Conservation (phyloP, 495 filamentous ascomycete genomes). For the Penicillium cinerascens region DNA sequence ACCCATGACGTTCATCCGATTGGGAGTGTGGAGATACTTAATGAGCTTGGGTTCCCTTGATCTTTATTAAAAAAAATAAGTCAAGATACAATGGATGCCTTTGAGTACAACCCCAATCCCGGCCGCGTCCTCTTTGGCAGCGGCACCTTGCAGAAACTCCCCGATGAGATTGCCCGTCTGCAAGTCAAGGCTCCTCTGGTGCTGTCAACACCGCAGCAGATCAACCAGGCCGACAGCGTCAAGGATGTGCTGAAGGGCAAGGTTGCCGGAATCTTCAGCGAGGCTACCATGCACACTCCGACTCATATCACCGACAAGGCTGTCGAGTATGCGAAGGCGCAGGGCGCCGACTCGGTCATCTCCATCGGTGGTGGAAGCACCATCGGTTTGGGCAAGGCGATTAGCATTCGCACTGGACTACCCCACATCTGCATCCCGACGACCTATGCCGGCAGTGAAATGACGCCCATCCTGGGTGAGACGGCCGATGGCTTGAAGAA, state of each 20-base stretch:
- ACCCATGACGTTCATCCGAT: conserved; percentile 18
- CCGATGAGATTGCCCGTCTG: conserved; percentile 54
- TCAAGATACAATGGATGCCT: conserved; percentile 46
- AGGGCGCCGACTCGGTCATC: conserved; percentile 51
- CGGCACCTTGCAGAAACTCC: conserved; percentile 57
- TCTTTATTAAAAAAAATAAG: too few relatives aligned
- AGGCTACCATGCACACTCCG: conserved; percentile 69
- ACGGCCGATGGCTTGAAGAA: conserved; percentile 62
- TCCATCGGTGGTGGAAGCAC: conserved; percentile 66
- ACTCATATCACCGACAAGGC: conserved; percentile 60
- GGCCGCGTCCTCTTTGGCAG: conserved; percentile 61
- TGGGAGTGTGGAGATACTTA: conserved; percentile 32
- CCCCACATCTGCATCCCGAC: conserved; percentile 66
- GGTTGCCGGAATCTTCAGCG: conserved; percentile 55
- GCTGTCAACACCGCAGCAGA: conserved; percentile 57
- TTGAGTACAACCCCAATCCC: conserved; percentile 59
- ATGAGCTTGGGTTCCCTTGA: conserved; percentile 12
- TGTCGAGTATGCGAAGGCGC: conserved; percentile 46
- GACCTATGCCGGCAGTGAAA: conserved; percentile 67
- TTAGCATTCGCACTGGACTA: conserved; percentile 60
- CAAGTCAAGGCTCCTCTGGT: conserved; percentile 54
- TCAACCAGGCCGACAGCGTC: conserved; percentile 47
- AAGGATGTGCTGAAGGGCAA: conserved; percentile 47
- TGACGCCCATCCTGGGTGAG: conserved; percentile 67
- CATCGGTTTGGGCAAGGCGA: conserved; percentile 64